These are phyloP conservation scores for Chytriomyces confervae DNA, from an alignment of 192 early-diverging fungal species.

Conservation along the genomic window DNA sequence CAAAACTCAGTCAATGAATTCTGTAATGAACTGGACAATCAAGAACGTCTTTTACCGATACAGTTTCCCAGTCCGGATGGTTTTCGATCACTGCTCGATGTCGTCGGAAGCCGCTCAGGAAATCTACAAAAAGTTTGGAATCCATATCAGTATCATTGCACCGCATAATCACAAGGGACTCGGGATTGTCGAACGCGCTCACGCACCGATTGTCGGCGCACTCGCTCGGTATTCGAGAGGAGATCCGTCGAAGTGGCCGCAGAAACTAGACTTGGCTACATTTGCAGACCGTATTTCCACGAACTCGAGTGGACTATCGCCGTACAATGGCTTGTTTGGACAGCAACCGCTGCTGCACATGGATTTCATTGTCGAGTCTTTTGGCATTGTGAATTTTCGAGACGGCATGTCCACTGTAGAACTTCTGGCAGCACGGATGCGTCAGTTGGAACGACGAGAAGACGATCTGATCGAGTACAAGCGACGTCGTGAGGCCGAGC, in stretches of 20 bases:
- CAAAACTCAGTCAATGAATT: too few species aligned
- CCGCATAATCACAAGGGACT: constrained; percentile 13
- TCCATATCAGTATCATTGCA: neutral
- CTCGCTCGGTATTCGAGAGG: neutral
- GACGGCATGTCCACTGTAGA: too few species aligned
- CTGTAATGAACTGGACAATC: neutral
- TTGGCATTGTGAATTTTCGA: constrained; percentile 4
- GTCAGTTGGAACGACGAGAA: neutral
- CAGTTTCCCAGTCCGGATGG: neutral
- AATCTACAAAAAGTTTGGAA: neutral
- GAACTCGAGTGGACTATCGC: neutral
- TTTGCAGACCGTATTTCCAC: neutral
- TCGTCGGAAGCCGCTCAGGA: neutral
- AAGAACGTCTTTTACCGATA: constrained; percentile 5
- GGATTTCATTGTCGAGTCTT: neutral
- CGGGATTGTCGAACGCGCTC: constrained; percentile 1
- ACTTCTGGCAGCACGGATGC: neutral
- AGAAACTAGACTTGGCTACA: neutral
- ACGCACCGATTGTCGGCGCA: neutral
- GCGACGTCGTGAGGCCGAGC: neutral
- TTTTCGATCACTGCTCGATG: neutral
- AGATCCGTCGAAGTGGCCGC: neutral
- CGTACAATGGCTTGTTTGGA: neutral
- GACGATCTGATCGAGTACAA: neutral
- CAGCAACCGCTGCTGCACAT: constrained; percentile 3